Evolutionary conservation across 1,139 yeast species (phyloP).

Genomic region (Nematodospora anomalae): DNA sequence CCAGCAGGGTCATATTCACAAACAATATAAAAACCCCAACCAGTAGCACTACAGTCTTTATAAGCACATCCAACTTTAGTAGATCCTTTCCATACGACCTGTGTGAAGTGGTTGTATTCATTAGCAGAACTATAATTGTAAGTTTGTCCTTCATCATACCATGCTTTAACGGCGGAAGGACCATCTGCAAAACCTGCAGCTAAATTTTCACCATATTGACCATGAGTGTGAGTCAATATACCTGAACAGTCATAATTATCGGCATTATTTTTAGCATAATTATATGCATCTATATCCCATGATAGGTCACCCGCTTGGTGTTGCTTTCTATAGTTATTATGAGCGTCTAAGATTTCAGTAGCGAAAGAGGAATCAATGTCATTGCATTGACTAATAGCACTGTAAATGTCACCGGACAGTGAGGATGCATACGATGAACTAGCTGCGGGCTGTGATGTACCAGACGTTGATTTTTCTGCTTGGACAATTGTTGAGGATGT

Average conservation of each 20-base stretch:
- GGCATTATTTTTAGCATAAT: conserved; percentile 71
- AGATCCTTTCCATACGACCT: conserved; percentile 77
- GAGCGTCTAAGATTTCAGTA: conserved; percentile 44
- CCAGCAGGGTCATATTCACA: conserved; percentile 59
- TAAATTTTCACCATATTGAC: conserved; percentile 82
- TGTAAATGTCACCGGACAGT: conserved; percentile 18
- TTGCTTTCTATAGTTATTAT: conserved; percentile 53
- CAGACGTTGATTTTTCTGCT: conserved; percentile 9
- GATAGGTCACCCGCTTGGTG: conserved; percentile 58
- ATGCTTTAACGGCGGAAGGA: conserved; percentile 64
- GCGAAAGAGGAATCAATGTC: conserved; percentile 32
- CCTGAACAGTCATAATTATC: conserved; percentile 71
- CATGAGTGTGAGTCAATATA: conserved; percentile 70
- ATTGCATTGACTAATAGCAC: conserved; percentile 25
- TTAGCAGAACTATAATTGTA: conserved; percentile 51
- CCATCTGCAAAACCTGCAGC: conserved; percentile 70
- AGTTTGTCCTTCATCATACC: conserved; percentile 70
- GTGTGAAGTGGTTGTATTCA: conserved; percentile 76
- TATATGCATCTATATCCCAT: conserved; percentile 65
- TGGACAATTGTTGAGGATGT: conserved; percentile 12
- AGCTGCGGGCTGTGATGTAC: conserved; percentile 16
- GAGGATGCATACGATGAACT: conserved; percentile 14
- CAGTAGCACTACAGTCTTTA: conserved; percentile 45
- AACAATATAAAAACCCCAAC: conserved; percentile 51
- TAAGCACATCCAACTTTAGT: conserved; percentile 76